Evolutionary conservation across 2,329 filamentous ascomycete species (phyloP).

Genomic region (Coniochaeta hoffmannii): DNA sequence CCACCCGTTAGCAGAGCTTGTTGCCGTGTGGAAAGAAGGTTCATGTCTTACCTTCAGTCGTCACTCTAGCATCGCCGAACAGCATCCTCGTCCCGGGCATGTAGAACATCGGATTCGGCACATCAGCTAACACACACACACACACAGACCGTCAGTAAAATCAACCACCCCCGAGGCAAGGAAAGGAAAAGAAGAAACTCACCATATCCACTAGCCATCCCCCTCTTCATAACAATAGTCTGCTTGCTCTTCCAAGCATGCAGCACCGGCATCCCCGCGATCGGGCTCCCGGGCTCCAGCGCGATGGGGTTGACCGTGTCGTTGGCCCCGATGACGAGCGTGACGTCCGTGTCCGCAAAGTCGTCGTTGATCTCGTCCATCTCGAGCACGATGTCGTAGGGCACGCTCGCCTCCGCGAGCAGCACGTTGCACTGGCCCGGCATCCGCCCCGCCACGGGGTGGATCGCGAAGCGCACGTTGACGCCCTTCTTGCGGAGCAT

Average conservation of each 20-base stretch:
- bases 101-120: conserved; percentile 90
- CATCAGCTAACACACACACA: conserved; percentile 52
- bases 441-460: conserved; percentile 87
- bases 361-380: conserved; percentile 98
- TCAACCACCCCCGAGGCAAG: conserved; percentile 1
- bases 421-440: conserved; percentile 90
- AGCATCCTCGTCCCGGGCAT: conserved; percentile 87
- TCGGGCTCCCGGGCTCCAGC: conserved; percentile 72
- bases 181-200: conserved; percentile 21
- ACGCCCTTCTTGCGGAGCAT: conserved; percentile 68
- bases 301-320: conserved; percentile 91
- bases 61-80: conserved; percentile 81
- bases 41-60: conserved; percentile 61
- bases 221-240: conserved; percentile 87
- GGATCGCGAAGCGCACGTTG: conserved; percentile 82
- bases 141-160: not conserved
- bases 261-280: conserved; percentile 87
- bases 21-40: conserved; percentile 4
- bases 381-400: conserved; percentile 86
- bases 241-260: conserved; percentile 94
- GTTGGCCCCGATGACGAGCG: conserved; percentile 84
- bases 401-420: conserved; percentile 78
- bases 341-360: conserved; percentile 77
- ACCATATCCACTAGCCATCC: conserved; percentile 84
- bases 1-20: not conserved